A percentile compares a stretch with the other conserved stretches of the same genome.
Conservation (phyloP, 257 asterid genomes). For the Ilex aquifolium region DNA sequence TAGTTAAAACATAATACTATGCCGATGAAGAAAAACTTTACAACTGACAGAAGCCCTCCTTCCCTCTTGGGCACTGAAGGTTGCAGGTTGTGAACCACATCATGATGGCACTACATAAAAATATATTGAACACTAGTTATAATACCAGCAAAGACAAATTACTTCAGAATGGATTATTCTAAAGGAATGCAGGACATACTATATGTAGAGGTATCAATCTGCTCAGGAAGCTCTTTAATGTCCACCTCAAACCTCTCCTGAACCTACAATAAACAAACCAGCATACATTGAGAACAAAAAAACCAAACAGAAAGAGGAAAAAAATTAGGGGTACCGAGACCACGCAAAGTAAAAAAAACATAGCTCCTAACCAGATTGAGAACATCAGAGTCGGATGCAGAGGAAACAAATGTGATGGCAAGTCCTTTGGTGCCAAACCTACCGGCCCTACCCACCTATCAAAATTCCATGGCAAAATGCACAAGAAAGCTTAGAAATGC, state of each 20-base stretch:
- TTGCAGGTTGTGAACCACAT: too few species aligned
- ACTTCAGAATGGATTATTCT: too few species aligned
- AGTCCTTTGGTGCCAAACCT: constrained; percentile 94
- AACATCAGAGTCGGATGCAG: constrained; percentile 91
- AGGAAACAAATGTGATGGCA: constrained; percentile 87
- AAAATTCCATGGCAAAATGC: neutral
- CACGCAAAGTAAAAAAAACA: neutral
- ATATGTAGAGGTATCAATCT: constrained; percentile 80
- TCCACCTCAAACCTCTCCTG: constrained; percentile 87
- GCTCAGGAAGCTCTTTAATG: constrained; percentile 79
- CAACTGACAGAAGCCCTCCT: too few species aligned
- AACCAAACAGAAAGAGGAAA: neutral
- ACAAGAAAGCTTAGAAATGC: neutral
- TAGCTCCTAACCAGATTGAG: constrained; percentile 58
- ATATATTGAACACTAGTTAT: too few species aligned
- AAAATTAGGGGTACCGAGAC: neutral
- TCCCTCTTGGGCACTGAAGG: too few species aligned
- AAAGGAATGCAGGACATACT: constrained; percentile 38
- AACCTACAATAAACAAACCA: constrained; percentile 38
- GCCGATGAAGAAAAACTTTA: too few species aligned
- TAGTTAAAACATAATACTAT: too few species aligned
- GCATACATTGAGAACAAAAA: constrained; percentile 1
- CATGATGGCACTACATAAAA: too few species aligned
- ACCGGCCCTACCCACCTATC: constrained; percentile 92
- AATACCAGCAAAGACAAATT: too few species aligned